Conservation (phyloP, 2,329 filamentous ascomycete species). For the Trichoderma koningiopsis region DNA sequence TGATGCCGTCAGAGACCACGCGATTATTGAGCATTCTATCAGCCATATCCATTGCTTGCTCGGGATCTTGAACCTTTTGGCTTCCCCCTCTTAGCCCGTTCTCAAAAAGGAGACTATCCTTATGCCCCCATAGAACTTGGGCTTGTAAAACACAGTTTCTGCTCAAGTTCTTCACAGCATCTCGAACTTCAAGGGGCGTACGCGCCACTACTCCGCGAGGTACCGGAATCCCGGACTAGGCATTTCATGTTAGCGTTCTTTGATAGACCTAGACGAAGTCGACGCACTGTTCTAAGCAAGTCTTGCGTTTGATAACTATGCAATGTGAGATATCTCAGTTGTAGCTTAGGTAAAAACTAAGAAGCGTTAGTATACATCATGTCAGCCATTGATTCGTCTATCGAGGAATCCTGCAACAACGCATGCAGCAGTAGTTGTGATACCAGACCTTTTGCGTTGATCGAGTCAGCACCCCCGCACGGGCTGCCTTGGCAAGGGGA, state of each 20-base stretch:
- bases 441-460: not conserved
- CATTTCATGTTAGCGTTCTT: not conserved
- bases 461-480: constrained; percentile 14
- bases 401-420: not conserved
- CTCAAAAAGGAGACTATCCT: constrained; percentile 24
- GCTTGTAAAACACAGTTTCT: constrained; percentile 34
- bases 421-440: not conserved
- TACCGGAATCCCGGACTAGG: constrained; percentile 34
- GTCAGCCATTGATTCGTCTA: not conserved
- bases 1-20: constrained; percentile 1
- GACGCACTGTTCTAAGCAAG: constrained; percentile 33
- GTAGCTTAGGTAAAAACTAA: constrained; percentile 9
- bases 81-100: constrained; percentile 24
- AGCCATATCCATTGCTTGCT: constrained; percentile 30
- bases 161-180: constrained; percentile 30
- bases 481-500: not conserved
- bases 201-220: constrained; percentile 32
- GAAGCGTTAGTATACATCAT: not conserved
- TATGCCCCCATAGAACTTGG: constrained; percentile 32
- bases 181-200: constrained; percentile 30
- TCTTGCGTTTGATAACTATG: constrained; percentile 36
- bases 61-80: constrained; percentile 24
- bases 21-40: constrained; percentile 29
- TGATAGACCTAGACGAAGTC: no score
- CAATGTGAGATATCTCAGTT: constrained; percentile 31